Evolutionary conservation across 1,139 yeast genomes (phyloP).

Genomic region (Scheffersomyces segobiensis): DNA sequence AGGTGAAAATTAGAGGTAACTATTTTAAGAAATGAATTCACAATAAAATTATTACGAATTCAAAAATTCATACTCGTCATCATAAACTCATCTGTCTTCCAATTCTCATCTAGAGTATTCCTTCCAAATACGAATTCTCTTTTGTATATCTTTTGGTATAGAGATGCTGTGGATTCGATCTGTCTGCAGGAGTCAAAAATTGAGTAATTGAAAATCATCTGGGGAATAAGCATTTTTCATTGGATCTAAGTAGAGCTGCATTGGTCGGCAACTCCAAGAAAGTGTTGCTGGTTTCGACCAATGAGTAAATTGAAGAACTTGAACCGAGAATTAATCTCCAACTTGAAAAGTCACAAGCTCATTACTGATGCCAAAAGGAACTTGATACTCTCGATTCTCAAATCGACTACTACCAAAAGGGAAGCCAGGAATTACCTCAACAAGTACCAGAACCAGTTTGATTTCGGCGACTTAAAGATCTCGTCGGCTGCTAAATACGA

Average conservation of each 20-base stretch:
- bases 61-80: background rate
- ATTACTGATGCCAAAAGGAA: constrained; percentile 46
- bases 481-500: background rate
- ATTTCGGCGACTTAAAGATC: constrained; percentile 14
- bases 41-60: background rate
- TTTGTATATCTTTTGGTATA: background rate
- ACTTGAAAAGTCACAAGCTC: constrained; percentile 33
- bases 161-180: background rate
- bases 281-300: background rate
- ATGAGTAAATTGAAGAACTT: constrained; percentile 36
- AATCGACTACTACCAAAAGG: constrained; percentile 74
- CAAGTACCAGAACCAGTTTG: constrained; percentile 54
- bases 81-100: background rate
- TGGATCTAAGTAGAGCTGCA: background rate
- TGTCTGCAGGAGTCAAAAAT: background rate
- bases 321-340: constrained; percentile 39
- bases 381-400: constrained; percentile 65
- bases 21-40: background rate
- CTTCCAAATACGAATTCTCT: background rate
- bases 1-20: background rate
- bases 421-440: constrained; percentile 68
- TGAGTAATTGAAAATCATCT: background rate
- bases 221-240: background rate
- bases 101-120: background rate
- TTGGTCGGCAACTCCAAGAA: background rate